Evolutionary conservation across 1,139 yeast species (phyloP), one percentile per base, ranked within the genome.

Genomic region (Blastobotrys arbuscula): DNA sequence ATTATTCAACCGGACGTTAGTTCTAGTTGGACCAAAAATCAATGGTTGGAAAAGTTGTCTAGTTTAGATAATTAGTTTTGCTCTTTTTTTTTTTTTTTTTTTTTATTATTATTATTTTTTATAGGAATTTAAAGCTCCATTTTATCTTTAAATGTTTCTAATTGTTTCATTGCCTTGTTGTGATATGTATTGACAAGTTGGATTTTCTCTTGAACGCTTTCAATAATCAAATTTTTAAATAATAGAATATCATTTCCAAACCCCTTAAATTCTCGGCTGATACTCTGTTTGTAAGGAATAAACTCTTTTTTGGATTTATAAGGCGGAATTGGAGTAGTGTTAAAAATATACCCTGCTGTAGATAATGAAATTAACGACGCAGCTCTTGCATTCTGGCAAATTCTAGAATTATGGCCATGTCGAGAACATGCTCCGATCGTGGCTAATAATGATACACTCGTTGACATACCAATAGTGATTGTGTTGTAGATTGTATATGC

Each of bases 1-100:
- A 76, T 84, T 45, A 72, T 67, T 18, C 72, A 69, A 43, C 58
- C 63, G 12, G 55, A 64, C 9, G 69, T 78, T 54, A 78, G 75
- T 54, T 72, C 78, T 12, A 51, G 56, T 40, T 64, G 57, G 53
- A 54, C 61, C 2, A 49, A 46, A 9, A 59, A 53, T 8, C 58
- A 61, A 24, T 66, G 70, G 70, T 19, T 53, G 10, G 60, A 58
- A 40, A 63, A 63, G 50, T 53, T 66, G 55, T 19, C 24, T 12
- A 6, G 5, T 6, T 36, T 36, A 9, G 21, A 36, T 20, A 19
- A 4, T 3, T 34, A 34, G 10, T 5, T 33, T 33, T 33, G 9
- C n/a, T 18, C 4, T 7, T 8, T 15, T 38, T 28, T 4, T 21
- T 20, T 16, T 38, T 38, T 13, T 38, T 28, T 24, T 24, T 24